Base-by-base conservation (phyloP, 805 yeast genomes). In the Metschnikowia hibisci region DNA sequence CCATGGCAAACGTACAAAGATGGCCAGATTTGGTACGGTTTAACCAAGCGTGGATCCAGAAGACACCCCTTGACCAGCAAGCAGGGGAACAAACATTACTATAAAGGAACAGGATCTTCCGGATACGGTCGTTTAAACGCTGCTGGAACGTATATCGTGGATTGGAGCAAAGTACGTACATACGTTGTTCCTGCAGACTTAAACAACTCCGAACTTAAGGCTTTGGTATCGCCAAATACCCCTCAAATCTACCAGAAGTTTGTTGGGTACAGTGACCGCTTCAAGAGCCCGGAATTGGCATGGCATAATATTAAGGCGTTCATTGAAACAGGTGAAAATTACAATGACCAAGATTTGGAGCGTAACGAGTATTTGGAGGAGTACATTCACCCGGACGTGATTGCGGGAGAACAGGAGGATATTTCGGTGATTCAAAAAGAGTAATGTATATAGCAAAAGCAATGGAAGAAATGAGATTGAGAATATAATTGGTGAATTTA, bases 51-150 rank as follows among this genome's bases (percentile, higher is more conserved):
- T 7, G 97, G 97, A 43, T 81, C 87, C 51, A 87, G 84, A 63
- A 82, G 96, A 70, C 76, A 77, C 60, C 77, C 96, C 4, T 70
- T 91, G 55, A 84, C 96, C 16, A 84, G 96, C 16, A 93, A 93
- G 58, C 88, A 87, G 61, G 98, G 99, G 57, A 91, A 93, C 67
- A 89, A 90, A 71, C 83, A 86, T 55, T 86, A 75, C 68, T 93
- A 93, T 70, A 93, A 93, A 64, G 99, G 99, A 72, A 93, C 98
- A 16, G 79, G 97, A 45, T 87, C 99, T 4, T 78, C 95, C 3
- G 97, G 97, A 63, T 80, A 88, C 49, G 99, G 99, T 61, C 74
- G 72, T 41, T 80, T 83, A 59, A 84, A 93, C 42, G 71, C 74
- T 28, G 75, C 73, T 47, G 97, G 96, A 42, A 76, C 78, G 16